phyloP scores from a whole-genome alignment of 495 filamentous ascomycete species.

The Hyphodiscus hymeniophilus region DNA sequence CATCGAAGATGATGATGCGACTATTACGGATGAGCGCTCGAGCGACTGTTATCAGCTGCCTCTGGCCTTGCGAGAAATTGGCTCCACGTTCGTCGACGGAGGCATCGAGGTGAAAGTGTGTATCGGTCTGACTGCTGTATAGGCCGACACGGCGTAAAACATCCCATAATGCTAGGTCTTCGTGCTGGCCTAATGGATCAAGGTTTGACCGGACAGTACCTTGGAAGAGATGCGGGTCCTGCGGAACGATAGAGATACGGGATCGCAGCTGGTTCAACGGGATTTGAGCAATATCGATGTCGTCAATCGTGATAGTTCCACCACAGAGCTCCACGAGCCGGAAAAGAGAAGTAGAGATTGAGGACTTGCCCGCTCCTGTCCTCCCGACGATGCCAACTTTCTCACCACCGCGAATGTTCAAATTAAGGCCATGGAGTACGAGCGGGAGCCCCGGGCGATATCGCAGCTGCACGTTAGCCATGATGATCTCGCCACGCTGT shows the following conservation, averaged over 20 bases:
- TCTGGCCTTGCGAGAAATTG: conserved; percentile 11
- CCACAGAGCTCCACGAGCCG: conserved; percentile 72
- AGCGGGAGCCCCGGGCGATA: conserved; percentile 31
- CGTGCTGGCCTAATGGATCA: conserved; percentile 4
- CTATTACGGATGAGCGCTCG: conserved; percentile 29
- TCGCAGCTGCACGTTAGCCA: conserved; percentile 27
- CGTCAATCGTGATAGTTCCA: conserved; percentile 78
- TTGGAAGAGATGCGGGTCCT: conserved; percentile 32
- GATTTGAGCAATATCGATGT: conserved; percentile 68
- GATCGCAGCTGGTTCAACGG: conserved; percentile 77
- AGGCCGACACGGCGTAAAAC: conserved; percentile 36
- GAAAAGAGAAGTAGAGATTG: conserved; percentile 85
- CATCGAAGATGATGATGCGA: conserved; percentile 63
- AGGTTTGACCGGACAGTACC: conserved; percentile 24
- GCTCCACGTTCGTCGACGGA: conserved; percentile 67
- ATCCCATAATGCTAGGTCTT: neutral
- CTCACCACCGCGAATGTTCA: conserved; percentile 72
- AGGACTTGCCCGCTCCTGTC: conserved; percentile 86
- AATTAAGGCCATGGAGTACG: conserved; percentile 65
- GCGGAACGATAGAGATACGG: conserved; percentile 52
- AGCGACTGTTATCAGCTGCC: conserved; percentile 10
- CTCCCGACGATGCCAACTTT: conserved; percentile 88
- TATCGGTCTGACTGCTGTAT: neutral
- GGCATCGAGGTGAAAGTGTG: conserved; percentile 4
- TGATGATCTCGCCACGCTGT: conserved; percentile 19